A percentile compares a stretch with the other conserved stretches of the same genome.
Conservation (phyloP, 768 basidiomycete genomes). For the Tulasnella sp. region DNA sequence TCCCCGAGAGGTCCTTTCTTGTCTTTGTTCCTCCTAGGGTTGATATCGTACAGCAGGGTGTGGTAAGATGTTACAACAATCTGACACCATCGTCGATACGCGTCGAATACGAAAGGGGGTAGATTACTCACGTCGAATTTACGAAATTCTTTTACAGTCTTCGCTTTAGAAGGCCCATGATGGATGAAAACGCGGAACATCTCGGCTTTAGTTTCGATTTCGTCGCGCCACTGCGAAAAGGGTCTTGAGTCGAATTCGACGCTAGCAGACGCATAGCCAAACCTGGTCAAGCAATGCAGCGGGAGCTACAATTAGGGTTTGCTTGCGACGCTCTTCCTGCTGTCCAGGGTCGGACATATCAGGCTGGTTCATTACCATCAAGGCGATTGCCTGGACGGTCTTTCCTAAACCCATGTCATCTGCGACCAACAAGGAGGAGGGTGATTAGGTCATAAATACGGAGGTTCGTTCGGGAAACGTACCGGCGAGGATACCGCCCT, state of each 20-base stretch:
- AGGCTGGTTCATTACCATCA: conserved; percentile 57
- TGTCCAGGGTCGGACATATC: conserved; percentile 26
- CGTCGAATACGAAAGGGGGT: neutral
- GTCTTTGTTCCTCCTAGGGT: neutral
- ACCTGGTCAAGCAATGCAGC: conserved; percentile 63
- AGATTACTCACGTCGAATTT: conserved; percentile 37
- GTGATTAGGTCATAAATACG: neutral
- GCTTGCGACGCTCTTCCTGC: conserved; percentile 29
- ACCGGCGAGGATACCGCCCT: conserved; percentile 52
- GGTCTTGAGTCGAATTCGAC: neutral
- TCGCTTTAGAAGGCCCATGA: conserved; percentile 58
- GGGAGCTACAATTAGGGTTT: conserved; percentile 64
- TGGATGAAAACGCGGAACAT: conserved; percentile 54
- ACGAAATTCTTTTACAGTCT: conserved; percentile 38
- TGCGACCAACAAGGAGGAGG: neutral
- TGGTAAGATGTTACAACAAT: conserved; percentile 69
- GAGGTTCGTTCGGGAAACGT: conserved; percentile 20
- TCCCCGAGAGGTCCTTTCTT: conserved; percentile 47
- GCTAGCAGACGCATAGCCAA: neutral
- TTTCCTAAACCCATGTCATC: conserved; percentile 58
- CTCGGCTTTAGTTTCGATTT: conserved; percentile 56
- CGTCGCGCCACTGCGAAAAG: conserved; percentile 50
- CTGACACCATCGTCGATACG: conserved; percentile 26
- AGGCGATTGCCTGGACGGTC: conserved; percentile 71
- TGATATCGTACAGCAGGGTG: conserved; percentile 50